These are phyloP conservation scores for Streptanthus diversifolius DNA, from an alignment of 345 rosid genomes.

Conservation along the genomic window DNA sequence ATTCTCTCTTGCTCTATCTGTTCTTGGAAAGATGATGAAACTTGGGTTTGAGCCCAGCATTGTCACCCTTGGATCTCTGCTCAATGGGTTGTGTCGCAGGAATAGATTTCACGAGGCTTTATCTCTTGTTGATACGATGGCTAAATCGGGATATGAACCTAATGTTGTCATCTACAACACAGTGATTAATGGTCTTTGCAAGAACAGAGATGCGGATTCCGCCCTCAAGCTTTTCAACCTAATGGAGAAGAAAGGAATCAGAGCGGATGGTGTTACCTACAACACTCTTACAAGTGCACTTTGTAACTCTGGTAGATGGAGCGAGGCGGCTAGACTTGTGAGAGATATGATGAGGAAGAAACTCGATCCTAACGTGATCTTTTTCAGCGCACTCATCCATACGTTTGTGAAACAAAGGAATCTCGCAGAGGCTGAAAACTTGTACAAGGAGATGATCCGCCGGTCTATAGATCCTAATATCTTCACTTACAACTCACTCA, in stretches of 20 bases:
- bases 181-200: slow-evolving; percentile 23
- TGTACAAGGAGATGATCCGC: slow-evolving; percentile 24
- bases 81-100: slow-evolving; percentile 13
- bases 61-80: slow-evolving; percentile 19
- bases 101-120: slow-evolving; percentile 3
- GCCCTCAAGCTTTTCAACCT: slow-evolving; percentile 5
- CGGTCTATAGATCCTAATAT: slow-evolving; percentile 14
- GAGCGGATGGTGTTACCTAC: slow-evolving; percentile 17
- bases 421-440: neutral
- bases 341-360: slow-evolving; percentile 19
- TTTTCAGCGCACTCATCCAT: slow-evolving; percentile 20
- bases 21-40: slow-evolving; percentile 27
- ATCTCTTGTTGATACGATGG: slow-evolving; percentile 12
- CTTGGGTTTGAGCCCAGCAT: slow-evolving; percentile 21
- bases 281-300: neutral
- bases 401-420: neutral
- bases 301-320: slow-evolving; percentile 20
- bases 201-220: neutral
- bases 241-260: slow-evolving; percentile 12
- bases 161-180: slow-evolving; percentile 24
- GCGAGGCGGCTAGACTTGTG: neutral
- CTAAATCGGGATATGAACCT: neutral
- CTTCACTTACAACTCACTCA: slow-evolving; percentile 20
- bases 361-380: neutral
- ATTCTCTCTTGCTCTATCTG: neutral